Evolutionary conservation across 305 asterid species (phyloP).

Genomic region (Nicotiana rustica): DNA sequence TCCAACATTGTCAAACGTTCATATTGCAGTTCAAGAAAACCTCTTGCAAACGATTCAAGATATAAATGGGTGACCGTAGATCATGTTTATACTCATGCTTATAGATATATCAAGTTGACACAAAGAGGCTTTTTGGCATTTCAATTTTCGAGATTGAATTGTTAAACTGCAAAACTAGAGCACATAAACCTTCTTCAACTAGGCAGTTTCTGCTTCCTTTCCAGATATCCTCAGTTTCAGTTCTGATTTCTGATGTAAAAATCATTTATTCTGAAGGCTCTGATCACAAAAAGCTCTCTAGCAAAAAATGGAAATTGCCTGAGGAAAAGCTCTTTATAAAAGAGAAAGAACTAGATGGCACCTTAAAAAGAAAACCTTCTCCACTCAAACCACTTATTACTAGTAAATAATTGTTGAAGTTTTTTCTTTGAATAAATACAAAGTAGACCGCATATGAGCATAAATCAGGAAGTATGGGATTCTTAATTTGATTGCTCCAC

Average conservation of each 20-base stretch:
- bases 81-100: background rate
- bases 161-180: background rate
- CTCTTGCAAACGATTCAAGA: background rate
- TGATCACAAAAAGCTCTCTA: slow-evolving; percentile 5
- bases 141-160: background rate
- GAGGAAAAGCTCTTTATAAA: background rate
- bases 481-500: background rate
- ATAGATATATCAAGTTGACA: slow-evolving; percentile 9
- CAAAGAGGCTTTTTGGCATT: slow-evolving; percentile 2
- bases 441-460: background rate
- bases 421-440: background rate
- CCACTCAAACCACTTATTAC: background rate
- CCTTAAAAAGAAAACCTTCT: background rate
- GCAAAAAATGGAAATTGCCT: background rate
- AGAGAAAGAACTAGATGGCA: background rate
- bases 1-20: slow-evolving; percentile 1
- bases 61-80: background rate
- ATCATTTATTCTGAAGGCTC: background rate
- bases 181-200: background rate
- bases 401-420: background rate
- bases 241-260: background rate
- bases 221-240: slow-evolving; percentile 2
- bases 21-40: background rate
- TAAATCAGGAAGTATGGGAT: background rate
- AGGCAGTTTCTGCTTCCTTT: background rate